Conservation (phyloP, 2,329 filamentous ascomycete genomes). For the Talaromyces sp. region DNA sequence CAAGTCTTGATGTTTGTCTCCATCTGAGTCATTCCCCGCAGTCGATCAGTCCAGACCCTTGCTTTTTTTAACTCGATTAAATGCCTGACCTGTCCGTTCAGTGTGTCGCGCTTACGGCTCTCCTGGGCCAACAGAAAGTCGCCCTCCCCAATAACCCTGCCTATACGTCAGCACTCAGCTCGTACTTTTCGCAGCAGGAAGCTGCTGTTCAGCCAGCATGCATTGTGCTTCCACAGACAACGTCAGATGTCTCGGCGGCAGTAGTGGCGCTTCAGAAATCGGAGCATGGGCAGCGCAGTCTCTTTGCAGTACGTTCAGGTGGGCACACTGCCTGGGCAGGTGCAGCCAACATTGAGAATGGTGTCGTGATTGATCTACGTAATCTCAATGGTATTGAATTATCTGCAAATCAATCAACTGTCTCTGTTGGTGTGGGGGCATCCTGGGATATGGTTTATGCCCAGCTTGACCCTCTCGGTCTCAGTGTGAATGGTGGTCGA, state of each 20-base stretch:
- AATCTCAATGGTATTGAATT: conserved; percentile 1
- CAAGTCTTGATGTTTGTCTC: neutral
- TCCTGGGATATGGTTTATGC: conserved; percentile 17
- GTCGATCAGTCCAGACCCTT: neutral
- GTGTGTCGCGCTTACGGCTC: neutral
- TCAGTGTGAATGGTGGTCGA: conserved; percentile 9
- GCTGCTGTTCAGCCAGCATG: conserved; percentile 13
- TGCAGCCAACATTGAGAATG: conserved; percentile 42
- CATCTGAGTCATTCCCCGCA: neutral
- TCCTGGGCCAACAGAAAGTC: conserved; percentile 13
- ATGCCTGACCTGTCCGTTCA: conserved; percentile 8
- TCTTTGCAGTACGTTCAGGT: conserved; percentile 43
- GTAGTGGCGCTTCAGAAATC: conserved; percentile 5
- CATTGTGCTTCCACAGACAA: conserved; percentile 12
- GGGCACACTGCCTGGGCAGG: conserved; percentile 45
- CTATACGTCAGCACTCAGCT: neutral
- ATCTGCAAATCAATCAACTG: neutral
- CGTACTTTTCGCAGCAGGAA: conserved; percentile 15
- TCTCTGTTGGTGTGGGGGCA: conserved; percentile 12
- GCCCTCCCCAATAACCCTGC: neutral
- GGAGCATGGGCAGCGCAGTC: neutral
- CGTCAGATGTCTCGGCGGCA: conserved; percentile 16
- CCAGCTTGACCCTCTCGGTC: neutral
- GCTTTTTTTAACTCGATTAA: neutral
- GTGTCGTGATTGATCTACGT: conserved; percentile 45